These are phyloP conservation scores for Amanita jacksonii DNA, from an alignment of 768 basidiomycete genomes.

Conservation along the genomic window DNA sequence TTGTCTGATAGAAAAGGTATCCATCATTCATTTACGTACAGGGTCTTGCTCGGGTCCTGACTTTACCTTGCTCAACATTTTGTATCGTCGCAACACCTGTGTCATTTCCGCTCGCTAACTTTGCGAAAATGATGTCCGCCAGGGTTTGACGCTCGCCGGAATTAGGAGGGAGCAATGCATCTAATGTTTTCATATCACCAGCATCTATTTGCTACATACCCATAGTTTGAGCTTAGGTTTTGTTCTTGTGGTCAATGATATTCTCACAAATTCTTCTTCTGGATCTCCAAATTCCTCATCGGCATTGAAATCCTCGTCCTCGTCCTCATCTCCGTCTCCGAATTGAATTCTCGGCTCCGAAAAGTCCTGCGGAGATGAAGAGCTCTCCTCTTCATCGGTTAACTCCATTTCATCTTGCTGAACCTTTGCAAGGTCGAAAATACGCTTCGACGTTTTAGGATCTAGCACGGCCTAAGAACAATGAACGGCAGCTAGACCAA, in stretches of 20 bases:
- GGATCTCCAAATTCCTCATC: conserved; percentile 39
- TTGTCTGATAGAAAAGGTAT: conserved; percentile 24
- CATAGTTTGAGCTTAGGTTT: conserved; percentile 9
- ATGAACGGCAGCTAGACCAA: conserved; percentile 10
- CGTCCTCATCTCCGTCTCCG: conserved; percentile 6
- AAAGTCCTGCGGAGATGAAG: conserved; percentile 19
- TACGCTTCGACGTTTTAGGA: conserved; percentile 73
- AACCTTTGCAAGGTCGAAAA: conserved; percentile 85
- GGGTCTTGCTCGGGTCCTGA: background rate
- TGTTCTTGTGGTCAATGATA: background rate
- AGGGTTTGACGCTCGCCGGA: conserved; percentile 73
- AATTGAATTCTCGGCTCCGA: background rate
- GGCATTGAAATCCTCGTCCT: conserved; percentile 2
- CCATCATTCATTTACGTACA: background rate
- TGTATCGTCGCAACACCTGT: conserved; percentile 45
- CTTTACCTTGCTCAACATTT: conserved; percentile 51
- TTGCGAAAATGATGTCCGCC: conserved; percentile 95
- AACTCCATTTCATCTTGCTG: conserved; percentile 87
- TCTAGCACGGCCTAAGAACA: conserved; percentile 55
- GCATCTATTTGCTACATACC: conserved; percentile 74
- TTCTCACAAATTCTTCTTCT: conserved; percentile 53
- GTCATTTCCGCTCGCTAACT: conserved; percentile 63
- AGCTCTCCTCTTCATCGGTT: conserved; percentile 50
- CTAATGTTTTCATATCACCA: conserved; percentile 78
- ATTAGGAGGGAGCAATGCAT: conserved; percentile 69